phyloP scores from a whole-genome alignment of 1,284 basidiomycete species.

The Puccinia horiana region DNA sequence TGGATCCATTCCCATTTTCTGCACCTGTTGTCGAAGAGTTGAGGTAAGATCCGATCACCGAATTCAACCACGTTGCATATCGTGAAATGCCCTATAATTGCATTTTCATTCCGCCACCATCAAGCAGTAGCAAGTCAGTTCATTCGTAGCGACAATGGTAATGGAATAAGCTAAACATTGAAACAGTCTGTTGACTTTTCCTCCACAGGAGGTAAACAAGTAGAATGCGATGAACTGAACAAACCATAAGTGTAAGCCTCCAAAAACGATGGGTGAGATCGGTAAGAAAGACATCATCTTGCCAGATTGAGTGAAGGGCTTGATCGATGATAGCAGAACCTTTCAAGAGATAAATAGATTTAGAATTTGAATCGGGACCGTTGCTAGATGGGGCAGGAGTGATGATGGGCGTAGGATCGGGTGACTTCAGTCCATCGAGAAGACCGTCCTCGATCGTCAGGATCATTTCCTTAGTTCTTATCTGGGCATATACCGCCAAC shows the following conservation, averaged over 20 bases:
- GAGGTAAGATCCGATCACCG: not conserved
- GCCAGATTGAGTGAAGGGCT: conserved; percentile 35
- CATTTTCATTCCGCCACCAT: conserved; percentile 2
- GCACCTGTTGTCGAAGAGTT: conserved; percentile 17
- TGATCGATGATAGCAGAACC: conserved; percentile 21
- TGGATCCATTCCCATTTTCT: not conserved
- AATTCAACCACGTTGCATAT: conserved; percentile 41
- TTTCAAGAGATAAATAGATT: conserved; percentile 20
- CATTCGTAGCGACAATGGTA: not conserved
- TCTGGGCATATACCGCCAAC: conserved; percentile 47
- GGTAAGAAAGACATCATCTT: conserved; percentile 41
- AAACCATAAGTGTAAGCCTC: conserved; percentile 47
- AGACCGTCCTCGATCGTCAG: conserved; percentile 31
- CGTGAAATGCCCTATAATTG: conserved; percentile 29
- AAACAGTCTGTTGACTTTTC: not conserved
- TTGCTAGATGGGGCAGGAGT: not conserved
- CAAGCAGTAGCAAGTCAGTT: not conserved
- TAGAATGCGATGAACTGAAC: not conserved
- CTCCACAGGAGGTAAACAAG: not conserved
- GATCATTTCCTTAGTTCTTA: conserved; percentile 42
- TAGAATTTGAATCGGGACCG: not conserved
- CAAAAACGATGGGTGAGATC: conserved; percentile 49
- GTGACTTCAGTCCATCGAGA: conserved; percentile 11
- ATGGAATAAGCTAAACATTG: not conserved
- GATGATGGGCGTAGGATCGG: not conserved